Percentiles rank a stretch among this genome's conserved stretches.
phyloP scores from a whole-genome alignment of 345 rosid genomes.

The Euphorbia lathyris region DNA sequence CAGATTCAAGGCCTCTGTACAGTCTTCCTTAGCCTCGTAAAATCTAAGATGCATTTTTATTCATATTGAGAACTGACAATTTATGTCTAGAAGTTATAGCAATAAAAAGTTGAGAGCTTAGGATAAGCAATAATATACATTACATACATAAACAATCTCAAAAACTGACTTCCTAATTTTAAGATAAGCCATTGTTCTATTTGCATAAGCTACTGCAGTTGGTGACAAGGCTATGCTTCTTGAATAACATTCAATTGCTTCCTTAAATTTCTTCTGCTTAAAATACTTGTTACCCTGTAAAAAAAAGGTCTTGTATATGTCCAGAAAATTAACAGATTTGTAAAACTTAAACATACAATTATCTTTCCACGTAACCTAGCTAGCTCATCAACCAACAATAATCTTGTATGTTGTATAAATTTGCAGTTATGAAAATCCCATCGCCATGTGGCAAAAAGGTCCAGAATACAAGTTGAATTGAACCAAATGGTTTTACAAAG shows the following conservation, averaged over 20 bases:
- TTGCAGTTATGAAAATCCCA: too few relatives aligned
- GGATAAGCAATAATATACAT: background rate
- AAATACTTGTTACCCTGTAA: conserved; percentile 79
- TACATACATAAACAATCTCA: background rate
- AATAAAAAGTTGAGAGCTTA: background rate
- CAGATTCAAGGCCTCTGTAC: conserved; percentile 85
- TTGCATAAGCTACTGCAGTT: conserved; percentile 80
- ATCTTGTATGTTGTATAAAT: too few relatives aligned
- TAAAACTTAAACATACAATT: too few relatives aligned
- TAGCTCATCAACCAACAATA: too few relatives aligned
- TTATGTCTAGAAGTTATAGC: background rate
- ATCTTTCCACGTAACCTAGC: too few relatives aligned
- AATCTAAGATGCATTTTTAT: conserved; percentile 40
- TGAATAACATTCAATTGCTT: conserved; percentile 86
- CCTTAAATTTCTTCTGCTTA: conserved; percentile 76
- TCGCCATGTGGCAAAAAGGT: too few relatives aligned
- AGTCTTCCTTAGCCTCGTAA: conserved; percentile 81
- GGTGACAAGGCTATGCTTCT: conserved; percentile 87
- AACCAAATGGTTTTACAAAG: too few relatives aligned
- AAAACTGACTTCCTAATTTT: conserved; percentile 60
- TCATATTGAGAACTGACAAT: background rate
- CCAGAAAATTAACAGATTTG: too few relatives aligned
- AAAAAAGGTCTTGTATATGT: too few relatives aligned
- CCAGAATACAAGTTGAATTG: too few relatives aligned
- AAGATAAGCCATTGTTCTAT: conserved; percentile 90